These are phyloP conservation scores for Athelia sp. DNA, from an alignment of 1,284 basidiomycete genomes.

Conservation along the genomic window DNA sequence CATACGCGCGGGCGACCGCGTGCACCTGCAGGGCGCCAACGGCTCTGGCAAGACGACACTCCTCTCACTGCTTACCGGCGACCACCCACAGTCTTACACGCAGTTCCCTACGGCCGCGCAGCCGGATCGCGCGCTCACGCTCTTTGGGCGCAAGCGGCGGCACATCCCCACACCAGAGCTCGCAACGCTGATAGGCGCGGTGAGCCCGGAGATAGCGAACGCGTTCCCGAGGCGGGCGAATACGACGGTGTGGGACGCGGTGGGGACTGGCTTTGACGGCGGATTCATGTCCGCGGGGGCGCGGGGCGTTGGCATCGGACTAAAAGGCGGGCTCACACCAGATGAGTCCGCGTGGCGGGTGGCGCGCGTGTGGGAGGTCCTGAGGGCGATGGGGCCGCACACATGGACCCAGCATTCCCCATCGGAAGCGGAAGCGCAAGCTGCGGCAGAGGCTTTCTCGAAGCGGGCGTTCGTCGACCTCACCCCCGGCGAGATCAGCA, in stretches of 20 bases:
- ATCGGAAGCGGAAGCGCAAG: not conserved
- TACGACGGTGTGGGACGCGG: slow-evolving; percentile 71
- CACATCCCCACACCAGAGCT: slow-evolving; percentile 53
- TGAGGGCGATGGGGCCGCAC: slow-evolving; percentile 59
- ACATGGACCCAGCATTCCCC: slow-evolving; percentile 32
- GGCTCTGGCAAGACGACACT: slow-evolving; percentile 96
- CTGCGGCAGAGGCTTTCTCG: slow-evolving; percentile 33
- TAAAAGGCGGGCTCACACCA: slow-evolving; percentile 25
- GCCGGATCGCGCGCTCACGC: slow-evolving; percentile 47
- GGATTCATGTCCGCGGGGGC: slow-evolving; percentile 58
- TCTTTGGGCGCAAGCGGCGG: slow-evolving; percentile 71
- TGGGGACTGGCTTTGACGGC: slow-evolving; percentile 84
- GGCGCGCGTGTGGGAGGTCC: slow-evolving; percentile 44
- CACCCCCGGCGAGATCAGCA: slow-evolving; percentile 67
- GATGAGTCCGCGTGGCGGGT: slow-evolving; percentile 41
- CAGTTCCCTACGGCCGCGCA: slow-evolving; percentile 54
- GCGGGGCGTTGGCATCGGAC: slow-evolving; percentile 39
- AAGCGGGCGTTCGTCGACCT: slow-evolving; percentile 53
- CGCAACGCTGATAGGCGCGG: slow-evolving; percentile 66
- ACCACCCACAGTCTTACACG: slow-evolving; percentile 91
- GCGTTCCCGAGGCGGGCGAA: slow-evolving; percentile 79
- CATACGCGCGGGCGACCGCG: slow-evolving; percentile 74
- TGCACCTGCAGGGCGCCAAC: slow-evolving; percentile 86
- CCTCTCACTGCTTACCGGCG: slow-evolving; percentile 87
- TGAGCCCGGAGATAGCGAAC: slow-evolving; percentile 87